A percentile compares a stretch with the other conserved stretches of the same genome.
Evolutionary conservation across 345 rosid genomes (phyloP).

Genomic region (Barbarea vulgaris): DNA sequence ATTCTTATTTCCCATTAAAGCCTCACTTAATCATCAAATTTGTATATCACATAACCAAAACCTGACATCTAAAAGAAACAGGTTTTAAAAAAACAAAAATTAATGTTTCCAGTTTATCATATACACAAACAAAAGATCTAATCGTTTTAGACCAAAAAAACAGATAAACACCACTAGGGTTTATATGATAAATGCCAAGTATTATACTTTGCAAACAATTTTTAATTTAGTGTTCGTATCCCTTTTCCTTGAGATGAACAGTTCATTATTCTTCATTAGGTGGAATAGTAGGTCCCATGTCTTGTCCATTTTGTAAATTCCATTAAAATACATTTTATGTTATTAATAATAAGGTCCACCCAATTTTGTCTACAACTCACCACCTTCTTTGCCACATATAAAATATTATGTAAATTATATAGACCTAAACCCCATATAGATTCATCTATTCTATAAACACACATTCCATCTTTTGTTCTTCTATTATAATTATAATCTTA

Average conservation of each 20-base stretch:
- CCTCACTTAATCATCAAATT: background rate
- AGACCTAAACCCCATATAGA: conserved; percentile 6
- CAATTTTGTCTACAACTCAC: conserved; percentile 39
- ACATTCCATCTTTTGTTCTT: conserved; percentile 24
- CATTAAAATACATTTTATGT: conserved; percentile 10
- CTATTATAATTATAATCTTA: background rate
- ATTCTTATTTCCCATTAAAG: background rate
- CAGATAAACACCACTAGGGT: conserved; percentile 5
- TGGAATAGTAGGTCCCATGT: conserved; percentile 44
- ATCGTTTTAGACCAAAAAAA: background rate
- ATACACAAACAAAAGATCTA: background rate
- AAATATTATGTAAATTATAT: conserved; percentile 1
- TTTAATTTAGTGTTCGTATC: conserved; percentile 5
- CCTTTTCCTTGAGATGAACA: conserved; percentile 13
- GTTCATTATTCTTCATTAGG: conserved; percentile 41
- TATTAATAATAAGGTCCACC: conserved; percentile 35
- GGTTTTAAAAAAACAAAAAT: background rate
- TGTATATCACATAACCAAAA: background rate
- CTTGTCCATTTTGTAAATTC: conserved; percentile 35
- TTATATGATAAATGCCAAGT: background rate
- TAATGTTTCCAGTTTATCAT: background rate
- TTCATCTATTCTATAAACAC: conserved; percentile 16
- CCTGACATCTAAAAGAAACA: background rate
- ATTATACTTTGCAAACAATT: conserved; percentile 18
- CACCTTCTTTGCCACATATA: conserved; percentile 37